Percentiles rank a stretch among this genome's conserved stretches.
phyloP scores from a whole-genome alignment of 164 flowering plant genomes.

The Paratinospora sagittata region DNA sequence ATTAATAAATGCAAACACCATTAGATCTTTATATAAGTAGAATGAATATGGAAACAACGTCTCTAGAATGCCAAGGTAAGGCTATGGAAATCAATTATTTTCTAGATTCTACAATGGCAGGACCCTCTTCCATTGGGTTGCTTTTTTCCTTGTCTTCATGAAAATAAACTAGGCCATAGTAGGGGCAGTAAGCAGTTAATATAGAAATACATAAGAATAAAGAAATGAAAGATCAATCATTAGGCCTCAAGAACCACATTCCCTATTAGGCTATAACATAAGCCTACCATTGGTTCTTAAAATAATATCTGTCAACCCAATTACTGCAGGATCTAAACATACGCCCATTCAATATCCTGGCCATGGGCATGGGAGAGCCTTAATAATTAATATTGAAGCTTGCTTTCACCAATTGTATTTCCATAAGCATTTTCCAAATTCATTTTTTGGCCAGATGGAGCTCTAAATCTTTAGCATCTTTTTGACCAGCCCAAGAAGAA shows the following conservation, averaged over 20 bases:
- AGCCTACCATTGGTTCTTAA: neutral
- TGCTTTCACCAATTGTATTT: neutral
- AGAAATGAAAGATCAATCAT: neutral
- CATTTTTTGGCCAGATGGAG: neutral
- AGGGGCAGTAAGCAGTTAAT: neutral
- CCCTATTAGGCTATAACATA: neutral
- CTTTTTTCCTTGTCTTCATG: neutral
- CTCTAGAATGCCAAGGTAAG: too few species aligned
- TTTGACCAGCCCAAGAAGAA: neutral
- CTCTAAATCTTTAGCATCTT: neutral
- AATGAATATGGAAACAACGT: too few species aligned
- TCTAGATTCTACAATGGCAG: too few species aligned
- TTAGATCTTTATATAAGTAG: too few species aligned
- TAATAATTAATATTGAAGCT: neutral
- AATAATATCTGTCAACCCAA: neutral
- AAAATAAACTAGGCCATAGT: too few species aligned
- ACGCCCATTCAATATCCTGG: neutral
- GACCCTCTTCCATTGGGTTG: too few species aligned
- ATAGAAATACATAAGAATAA: neutral
- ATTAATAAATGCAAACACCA: too few species aligned
- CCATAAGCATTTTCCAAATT: neutral
- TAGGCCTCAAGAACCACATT: neutral
- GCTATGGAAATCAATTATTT: too few species aligned
- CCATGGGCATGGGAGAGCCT: neutral
- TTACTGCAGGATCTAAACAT: neutral